Evolutionary conservation across 257 asterid genomes (phyloP).

Genomic region (Buddleja alternifolia): DNA sequence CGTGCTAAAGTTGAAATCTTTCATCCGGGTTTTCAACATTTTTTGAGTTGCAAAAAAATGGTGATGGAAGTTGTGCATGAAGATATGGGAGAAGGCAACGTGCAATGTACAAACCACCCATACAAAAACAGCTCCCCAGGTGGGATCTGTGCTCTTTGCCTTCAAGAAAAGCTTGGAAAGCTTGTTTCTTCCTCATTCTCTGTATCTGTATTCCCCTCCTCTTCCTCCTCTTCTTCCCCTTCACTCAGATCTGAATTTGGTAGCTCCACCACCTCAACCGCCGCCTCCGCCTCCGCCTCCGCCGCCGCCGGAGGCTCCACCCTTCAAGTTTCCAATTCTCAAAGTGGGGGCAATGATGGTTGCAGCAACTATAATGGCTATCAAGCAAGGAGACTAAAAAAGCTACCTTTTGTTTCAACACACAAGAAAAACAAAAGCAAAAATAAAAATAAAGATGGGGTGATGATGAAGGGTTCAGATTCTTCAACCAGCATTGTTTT

Average conservation of each 20-base stretch:
- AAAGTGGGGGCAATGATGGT: conserved; percentile 8
- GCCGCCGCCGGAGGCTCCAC: conserved; percentile 18
- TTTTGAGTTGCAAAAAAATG: conserved; percentile 34
- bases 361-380: conserved; percentile 25
- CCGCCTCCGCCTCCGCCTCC: conserved; percentile 24
- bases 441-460: conserved; percentile 49
- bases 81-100: conserved; percentile 66
- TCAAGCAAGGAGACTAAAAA: conserved; percentile 38
- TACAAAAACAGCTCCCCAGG: conserved; percentile 77
- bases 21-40: neutral
- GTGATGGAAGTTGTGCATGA: conserved; percentile 90
- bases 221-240: conserved; percentile 74
- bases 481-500: conserved; percentile 42
- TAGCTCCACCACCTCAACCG: too few species aligned
- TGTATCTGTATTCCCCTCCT: conserved; percentile 66
- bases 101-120: conserved; percentile 75
- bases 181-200: conserved; percentile 88
- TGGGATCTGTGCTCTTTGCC: conserved; percentile 93
- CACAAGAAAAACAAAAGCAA: conserved; percentile 38
- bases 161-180: conserved; percentile 93
- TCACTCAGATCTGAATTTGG: conserved; percentile 73
- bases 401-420: conserved; percentile 46
- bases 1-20: neutral
- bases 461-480: conserved; percentile 28
- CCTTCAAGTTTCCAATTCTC: conserved; percentile 15